Evolutionary conservation across 2,329 filamentous ascomycete genomes (phyloP).

Genomic region (Akanthomyces muscarius): DNA sequence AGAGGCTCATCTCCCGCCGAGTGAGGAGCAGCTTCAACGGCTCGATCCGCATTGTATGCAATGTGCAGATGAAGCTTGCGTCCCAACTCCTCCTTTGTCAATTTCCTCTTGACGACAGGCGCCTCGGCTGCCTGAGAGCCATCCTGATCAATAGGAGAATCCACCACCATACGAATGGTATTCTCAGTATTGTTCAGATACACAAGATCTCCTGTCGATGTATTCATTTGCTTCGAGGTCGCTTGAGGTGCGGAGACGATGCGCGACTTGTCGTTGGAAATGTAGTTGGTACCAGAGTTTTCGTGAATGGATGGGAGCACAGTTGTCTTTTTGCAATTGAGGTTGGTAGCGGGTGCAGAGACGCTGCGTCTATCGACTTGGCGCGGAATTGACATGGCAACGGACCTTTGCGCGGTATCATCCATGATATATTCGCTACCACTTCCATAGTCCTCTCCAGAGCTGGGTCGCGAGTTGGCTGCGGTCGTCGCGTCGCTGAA

Average conservation of each 20-base stretch:
- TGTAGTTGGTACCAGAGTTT: constrained; percentile 26
- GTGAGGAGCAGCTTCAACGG: constrained; percentile 21
- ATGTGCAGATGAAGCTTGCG: constrained; percentile 22
- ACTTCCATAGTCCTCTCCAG: constrained; percentile 25
- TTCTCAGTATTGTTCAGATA: constrained; percentile 45
- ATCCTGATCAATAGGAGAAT: constrained; percentile 40
- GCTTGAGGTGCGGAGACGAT: constrained; percentile 45
- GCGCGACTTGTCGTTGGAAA: constrained; percentile 35
- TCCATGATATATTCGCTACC: constrained; percentile 22
- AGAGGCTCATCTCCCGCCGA: constrained; percentile 20
- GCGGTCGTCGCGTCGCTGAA: constrained; percentile 21
- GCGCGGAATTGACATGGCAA: constrained; percentile 30
- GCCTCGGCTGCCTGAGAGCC: constrained; percentile 35
- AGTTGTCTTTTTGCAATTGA: constrained; percentile 34
- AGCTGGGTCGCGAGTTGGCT: constrained; percentile 23
- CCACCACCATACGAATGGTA: constrained; percentile 50
- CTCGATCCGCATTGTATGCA: constrained; percentile 19
- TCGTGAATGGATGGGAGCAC: constrained; percentile 49
- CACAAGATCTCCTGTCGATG: constrained; percentile 37
- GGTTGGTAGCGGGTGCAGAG: constrained; percentile 48
- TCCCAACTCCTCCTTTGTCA: constrained; percentile 23
- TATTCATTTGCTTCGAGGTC: constrained; percentile 27
- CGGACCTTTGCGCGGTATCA: constrained; percentile 27
- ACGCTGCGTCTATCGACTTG: constrained; percentile 43
- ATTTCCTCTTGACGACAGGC: constrained; percentile 41